Evolutionary conservation across 345 rosid species (phyloP).

Genomic region (rapeseed (Brassica napus)): DNA sequence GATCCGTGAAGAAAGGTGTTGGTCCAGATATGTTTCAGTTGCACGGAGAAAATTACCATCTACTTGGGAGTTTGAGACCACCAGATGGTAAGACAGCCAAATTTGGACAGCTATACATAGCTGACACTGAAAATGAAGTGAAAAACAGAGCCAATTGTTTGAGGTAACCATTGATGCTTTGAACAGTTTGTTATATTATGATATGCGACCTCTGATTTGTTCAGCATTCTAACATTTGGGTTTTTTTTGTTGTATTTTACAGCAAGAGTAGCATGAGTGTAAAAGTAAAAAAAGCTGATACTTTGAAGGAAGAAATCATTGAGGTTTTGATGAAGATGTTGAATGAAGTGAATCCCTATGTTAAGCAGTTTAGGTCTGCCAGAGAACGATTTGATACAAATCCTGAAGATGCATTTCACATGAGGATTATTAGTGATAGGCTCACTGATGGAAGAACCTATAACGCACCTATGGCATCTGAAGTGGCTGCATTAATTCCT

Average conservation of each 20-base stretch:
- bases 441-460: neutral
- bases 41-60: neutral
- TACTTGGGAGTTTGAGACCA: neutral
- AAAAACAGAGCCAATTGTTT: neutral
- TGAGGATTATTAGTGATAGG: neutral
- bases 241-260: too few species aligned
- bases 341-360: neutral
- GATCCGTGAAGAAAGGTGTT: constrained; percentile 29
- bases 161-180: neutral
- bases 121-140: neutral
- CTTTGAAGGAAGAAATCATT: neutral
- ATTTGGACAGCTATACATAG: neutral
- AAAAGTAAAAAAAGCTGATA: neutral
- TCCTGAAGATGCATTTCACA: neutral
- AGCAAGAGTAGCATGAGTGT: too few species aligned
- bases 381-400: neutral
- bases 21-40: neutral
- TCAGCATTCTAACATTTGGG: too few species aligned
- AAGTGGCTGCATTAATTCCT: too few species aligned
- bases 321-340: neutral
- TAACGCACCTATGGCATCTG: too few species aligned
- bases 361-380: neutral
- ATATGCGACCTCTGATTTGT: too few species aligned
- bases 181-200: too few species aligned
- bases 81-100: neutral